phyloP scores from a whole-genome alignment of 495 filamentous ascomycete genomes.

The Schizothecium vesticola region DNA sequence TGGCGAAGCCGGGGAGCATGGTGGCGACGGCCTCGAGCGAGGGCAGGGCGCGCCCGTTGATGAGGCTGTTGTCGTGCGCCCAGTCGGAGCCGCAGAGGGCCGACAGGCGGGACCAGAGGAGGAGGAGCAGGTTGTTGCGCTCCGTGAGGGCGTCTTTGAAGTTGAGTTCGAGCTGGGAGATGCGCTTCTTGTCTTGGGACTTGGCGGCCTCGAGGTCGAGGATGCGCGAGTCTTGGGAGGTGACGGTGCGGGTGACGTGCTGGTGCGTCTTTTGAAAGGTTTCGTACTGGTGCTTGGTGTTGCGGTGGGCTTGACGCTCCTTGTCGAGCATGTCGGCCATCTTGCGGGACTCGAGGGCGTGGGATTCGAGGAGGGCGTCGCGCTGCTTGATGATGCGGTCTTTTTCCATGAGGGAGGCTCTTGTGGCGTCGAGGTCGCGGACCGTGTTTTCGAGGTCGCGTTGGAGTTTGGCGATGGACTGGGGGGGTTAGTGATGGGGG shows the following conservation, averaged over 20 bases:
- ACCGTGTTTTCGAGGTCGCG: conserved; percentile 78
- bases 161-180: conserved; percentile 65
- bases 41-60: conserved; percentile 75
- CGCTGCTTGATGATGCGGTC: conserved; percentile 84
- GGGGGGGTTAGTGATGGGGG: conserved; percentile 4
- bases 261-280: conserved; percentile 80
- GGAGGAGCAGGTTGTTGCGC: conserved; percentile 79
- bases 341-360: conserved; percentile 79
- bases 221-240: conserved; percentile 75
- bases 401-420: conserved; percentile 73
- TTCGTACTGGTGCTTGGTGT: conserved; percentile 81
- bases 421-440: conserved; percentile 71
- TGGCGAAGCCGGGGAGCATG: conserved; percentile 76
- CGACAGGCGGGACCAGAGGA: conserved; percentile 81
- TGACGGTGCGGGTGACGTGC: conserved; percentile 73
- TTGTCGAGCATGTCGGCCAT: conserved; percentile 86
- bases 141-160: conserved; percentile 83
- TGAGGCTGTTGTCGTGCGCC: conserved; percentile 81
- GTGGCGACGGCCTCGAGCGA: conserved; percentile 76
- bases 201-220: conserved; percentile 74
- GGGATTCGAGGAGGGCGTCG: conserved; percentile 84
- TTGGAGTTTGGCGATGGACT: conserved; percentile 83
- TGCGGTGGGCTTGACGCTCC: conserved; percentile 75
- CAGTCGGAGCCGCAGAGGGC: conserved; percentile 86
- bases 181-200: conserved; percentile 65